Evolutionary conservation across 805 yeast species (phyloP), one percentile per base, ranked within the genome.

Genomic region (Candida maesae): DNA sequence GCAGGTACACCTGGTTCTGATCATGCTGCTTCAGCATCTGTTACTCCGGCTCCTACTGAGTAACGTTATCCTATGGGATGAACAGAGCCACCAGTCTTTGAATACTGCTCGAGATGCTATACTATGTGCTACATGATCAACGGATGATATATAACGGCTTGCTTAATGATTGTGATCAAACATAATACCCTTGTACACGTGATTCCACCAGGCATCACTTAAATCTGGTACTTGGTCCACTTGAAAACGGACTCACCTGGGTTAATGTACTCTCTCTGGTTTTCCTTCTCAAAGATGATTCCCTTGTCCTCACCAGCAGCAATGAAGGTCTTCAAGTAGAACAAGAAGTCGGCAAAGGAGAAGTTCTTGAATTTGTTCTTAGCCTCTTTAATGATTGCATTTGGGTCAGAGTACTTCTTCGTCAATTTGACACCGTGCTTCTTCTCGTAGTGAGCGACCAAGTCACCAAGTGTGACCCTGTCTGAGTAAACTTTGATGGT

Each of bases 231-330:
- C 42, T 61, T 64, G 20, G 60, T 56, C 74, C 76, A 73, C 45
- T 65, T 70, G 66, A 70, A 73, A 27, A 65, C 42, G 2, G 64
- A 55, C 53, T 70, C 72, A 26, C 56, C 59, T 4, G 78, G 77
- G 54, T 74, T 73, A 42, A 74, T 58, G 19, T 68, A 46, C 51
- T 73, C 78, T 37, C 64, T 60, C 31, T 70, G 65, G 39, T 62
- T 63, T 2, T 51, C 38, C 10, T 37, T 38, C 10, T 51, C 44
- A 40, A 55, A 61, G 14, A 54, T 47, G n/a, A 57, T 41, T 42
- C 78, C 78, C 28, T 62, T 51, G 29, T 65, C 76, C 13, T 47
- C 56, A 36, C 76, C 78, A 42, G 58, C 64, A 14, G 71, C 60
- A 36, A 53, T 32, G n/a, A 63, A 35, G 10, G 55, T 54, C 38